Percentiles rank a stretch among this genome's conserved stretches.
Evolutionary conservation across 306 rosid genomes (phyloP).

Genomic region (Chamaecrista fasciculata): DNA sequence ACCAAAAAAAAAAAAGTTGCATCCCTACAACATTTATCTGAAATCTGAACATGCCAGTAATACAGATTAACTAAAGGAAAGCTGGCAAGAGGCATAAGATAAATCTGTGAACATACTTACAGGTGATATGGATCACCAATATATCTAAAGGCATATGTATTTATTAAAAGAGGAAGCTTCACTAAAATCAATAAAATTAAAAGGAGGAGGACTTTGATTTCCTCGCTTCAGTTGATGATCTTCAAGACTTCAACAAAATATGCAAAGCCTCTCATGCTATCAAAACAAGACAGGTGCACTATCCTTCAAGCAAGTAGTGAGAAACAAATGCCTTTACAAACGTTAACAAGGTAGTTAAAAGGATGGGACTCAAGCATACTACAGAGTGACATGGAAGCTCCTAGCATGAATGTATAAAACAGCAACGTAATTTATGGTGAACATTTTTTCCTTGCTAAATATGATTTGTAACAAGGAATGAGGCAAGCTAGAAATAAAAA

Average conservation of each 20-base stretch:
- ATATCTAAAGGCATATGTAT: not conserved
- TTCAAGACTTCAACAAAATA: not conserved
- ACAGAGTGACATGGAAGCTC: too few species aligned
- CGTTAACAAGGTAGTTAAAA: too few species aligned
- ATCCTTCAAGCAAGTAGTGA: too few species aligned
- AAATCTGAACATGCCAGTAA: conserved; percentile 25
- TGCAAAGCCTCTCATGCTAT: not conserved
- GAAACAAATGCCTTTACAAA: too few species aligned
- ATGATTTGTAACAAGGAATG: not conserved
- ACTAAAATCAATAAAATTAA: not conserved
- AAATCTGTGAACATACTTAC: conserved; percentile 2
- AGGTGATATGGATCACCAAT: not conserved
- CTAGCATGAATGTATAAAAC: too few species aligned
- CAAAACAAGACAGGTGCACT: not conserved
- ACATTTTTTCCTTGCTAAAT: too few species aligned
- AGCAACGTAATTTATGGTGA: too few species aligned
- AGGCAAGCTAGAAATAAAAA: too few species aligned
- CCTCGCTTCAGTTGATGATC: not conserved
- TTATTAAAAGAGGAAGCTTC: not conserved
- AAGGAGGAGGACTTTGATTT: not conserved
- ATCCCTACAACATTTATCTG: not conserved
- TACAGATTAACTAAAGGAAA: not conserved
- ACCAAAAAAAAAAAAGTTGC: too few species aligned
- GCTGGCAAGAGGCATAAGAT: conserved; percentile 21
- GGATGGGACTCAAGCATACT: too few species aligned